Evolutionary conservation across 306 rosid genomes (phyloP), one percentile per base, ranked within the genome.

Genomic region (Bauhinia variegata): DNA sequence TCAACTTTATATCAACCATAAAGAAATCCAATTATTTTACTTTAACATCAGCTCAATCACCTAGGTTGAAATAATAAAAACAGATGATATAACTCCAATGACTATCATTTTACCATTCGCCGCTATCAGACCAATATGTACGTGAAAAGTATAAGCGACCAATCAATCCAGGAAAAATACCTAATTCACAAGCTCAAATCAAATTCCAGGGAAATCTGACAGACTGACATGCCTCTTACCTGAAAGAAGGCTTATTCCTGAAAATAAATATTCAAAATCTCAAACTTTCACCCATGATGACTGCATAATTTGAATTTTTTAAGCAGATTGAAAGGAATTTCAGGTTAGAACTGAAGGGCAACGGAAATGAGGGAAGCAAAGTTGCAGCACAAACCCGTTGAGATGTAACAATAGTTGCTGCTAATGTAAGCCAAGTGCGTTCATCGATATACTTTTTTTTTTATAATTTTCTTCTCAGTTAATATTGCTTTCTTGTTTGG

Each of bases 341-440:
- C 1, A 31, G n/a, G 28, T 23, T 23, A 23, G 23, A 13, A n/a
- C n/a, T n/a, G n/a, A n/a, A 60, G 55, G 44, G 15, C 9, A 4
- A 50, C 23, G 36, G 10, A 60, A 54, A 60, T 49, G 37, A 3
- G 67, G 64, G 36, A 67, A 73, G 75, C 67, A 67, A 54, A 67
- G 82, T 64, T 77, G 18, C 53, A 47, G 44, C 50, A 58, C 1
- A 33, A 32, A 33, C 18, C 44, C 28, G 68, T 49, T 32, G 43
- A 33, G 44, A 51, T 39, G 28, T 32, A 50, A 30, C 36, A 14
- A 14, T 72, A 56, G 59, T 32, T 0, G 9, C 11, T 73, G 67
- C 82, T 73, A 78, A 61, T 34, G 63, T 78, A 48, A 32, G 68
- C 82, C 59, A 23, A 39, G 63, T 39, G 52, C 11, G 34, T 68